Percentiles rank a stretch among this genome's conserved stretches.
phyloP scores from a whole-genome alignment of 2,329 filamentous ascomycete genomes.

The Xylaria sp. region DNA sequence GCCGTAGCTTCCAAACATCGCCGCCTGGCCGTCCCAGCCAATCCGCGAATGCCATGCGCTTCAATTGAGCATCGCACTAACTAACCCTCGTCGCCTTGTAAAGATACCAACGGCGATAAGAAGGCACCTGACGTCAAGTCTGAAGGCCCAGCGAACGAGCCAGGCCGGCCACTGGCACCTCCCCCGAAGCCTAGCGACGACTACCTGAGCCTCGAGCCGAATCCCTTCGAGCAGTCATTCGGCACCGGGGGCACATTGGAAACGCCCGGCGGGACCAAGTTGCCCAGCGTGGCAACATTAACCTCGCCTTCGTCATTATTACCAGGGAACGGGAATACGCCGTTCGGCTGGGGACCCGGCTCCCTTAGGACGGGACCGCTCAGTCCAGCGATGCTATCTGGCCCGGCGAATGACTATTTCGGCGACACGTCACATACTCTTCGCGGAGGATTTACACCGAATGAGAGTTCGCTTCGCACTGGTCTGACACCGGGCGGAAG shows the following conservation, averaged over 20 bases:
- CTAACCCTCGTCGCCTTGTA: conserved; percentile 30
- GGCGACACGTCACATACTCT: conserved; percentile 72
- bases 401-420: conserved; percentile 85
- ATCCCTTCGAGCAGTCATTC: conserved; percentile 97
- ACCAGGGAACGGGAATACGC: conserved; percentile 71
- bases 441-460: conserved; percentile 87
- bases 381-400: conserved; percentile 96
- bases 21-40: neutral
- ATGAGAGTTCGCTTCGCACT: conserved; percentile 91
- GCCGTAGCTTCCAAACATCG: neutral
- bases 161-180: conserved; percentile 68
- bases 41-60: conserved; percentile 12
- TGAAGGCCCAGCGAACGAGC: conserved; percentile 57
- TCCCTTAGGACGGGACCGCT: conserved; percentile 89
- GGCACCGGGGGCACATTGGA: conserved; percentile 66
- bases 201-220: conserved; percentile 82
- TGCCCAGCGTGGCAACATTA: conserved; percentile 87
- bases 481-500: conserved; percentile 92
- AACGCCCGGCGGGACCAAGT: conserved; percentile 79
- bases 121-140: conserved; percentile 53
- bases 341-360: conserved; percentile 78
- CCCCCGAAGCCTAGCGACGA: conserved; percentile 70
- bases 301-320: conserved; percentile 86
- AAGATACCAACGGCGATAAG: conserved; percentile 49
- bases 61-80: conserved; percentile 27